These are phyloP conservation scores for Omphalea diandra DNA, from an alignment of 441 rosid genomes.

Conservation along the genomic window DNA sequence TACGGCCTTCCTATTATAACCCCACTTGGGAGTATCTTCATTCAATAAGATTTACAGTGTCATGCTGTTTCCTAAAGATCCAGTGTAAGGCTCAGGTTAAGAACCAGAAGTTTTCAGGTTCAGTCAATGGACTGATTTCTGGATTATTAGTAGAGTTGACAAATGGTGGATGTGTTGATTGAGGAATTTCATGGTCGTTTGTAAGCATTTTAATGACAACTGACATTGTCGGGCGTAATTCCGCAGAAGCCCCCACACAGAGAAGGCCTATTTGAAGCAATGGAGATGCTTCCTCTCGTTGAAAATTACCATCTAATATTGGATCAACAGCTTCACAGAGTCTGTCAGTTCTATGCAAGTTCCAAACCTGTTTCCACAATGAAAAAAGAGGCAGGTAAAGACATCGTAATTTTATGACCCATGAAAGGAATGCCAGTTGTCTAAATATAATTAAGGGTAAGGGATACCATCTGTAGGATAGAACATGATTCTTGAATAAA, in stretches of 20 bases:
- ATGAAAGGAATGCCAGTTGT: not conserved
- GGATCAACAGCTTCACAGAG: constrained; percentile 64
- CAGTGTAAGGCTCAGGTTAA: constrained; percentile 36
- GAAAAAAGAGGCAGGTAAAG: no score
- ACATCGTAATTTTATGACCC: not conserved
- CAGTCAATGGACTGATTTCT: constrained; percentile 24
- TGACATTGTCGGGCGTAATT: constrained; percentile 85
- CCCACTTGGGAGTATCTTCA: no score
- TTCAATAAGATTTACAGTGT: constrained; percentile 43
- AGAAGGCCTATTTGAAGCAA: constrained; percentile 67
- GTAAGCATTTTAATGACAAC: constrained; percentile 60
- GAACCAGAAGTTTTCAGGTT: constrained; percentile 22
- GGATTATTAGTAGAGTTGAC: constrained; percentile 33
- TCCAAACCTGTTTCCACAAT: constrained; percentile 56
- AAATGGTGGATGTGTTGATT: constrained; percentile 82
- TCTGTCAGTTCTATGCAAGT: constrained; percentile 37
- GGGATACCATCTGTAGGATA: constrained; percentile 63
- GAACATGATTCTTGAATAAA: constrained; percentile 41
- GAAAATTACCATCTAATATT: constrained; percentile 40
- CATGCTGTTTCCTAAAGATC: constrained; percentile 42
- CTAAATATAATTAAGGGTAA: not conserved
- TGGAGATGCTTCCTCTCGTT: constrained; percentile 43
- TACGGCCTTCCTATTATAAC: no score
- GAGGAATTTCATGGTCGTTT: constrained; percentile 41
- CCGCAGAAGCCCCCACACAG: constrained; percentile 78